Evolutionary conservation across 2,329 filamentous ascomycete species (phyloP).

Genomic region (Fusarium praegraminearum): DNA sequence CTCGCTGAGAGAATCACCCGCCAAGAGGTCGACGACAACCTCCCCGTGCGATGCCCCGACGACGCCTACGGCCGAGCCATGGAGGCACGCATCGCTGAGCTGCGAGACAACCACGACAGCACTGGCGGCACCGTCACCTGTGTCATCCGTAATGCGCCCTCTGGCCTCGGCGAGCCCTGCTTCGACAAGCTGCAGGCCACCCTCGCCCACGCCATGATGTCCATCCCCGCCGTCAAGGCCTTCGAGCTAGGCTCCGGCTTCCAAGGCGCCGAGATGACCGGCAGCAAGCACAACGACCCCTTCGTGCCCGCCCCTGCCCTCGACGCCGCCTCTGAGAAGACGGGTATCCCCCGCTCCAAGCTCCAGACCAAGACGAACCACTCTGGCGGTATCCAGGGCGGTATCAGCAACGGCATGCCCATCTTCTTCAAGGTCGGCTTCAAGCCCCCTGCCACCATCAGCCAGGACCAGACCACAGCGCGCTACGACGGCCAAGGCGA

Average conservation of each 20-base stretch:
- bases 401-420: conserved; percentile 91
- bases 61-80: conserved; percentile 73
- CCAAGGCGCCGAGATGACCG: conserved; percentile 84
- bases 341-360: conserved; percentile 65
- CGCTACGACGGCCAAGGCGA: conserved; percentile 78
- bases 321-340: conserved; percentile 58
- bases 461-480: conserved; percentile 85
- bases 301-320: conserved; percentile 55
- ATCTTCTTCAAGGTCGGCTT: conserved; percentile 97
- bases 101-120: conserved; percentile 83
- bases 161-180: conserved; percentile 89
- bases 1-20: conserved; percentile 68
- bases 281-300: conserved; percentile 91
- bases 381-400: conserved; percentile 93
- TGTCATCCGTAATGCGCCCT: conserved; percentile 86
- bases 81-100: conserved; percentile 82
- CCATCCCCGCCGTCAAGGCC: conserved; percentile 93
- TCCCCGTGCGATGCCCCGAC: conserved; percentile 90
- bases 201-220: conserved; percentile 93
- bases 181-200: conserved; percentile 96
- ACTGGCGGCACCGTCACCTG: conserved; percentile 97
- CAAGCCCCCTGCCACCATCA: conserved; percentile 95
- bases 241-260: conserved; percentile 98
- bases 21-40: conserved; percentile 80
- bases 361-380: conserved; percentile 89